Conservation (phyloP, 2,329 filamentous ascomycete species). For the Botrytis fabae region DNA sequence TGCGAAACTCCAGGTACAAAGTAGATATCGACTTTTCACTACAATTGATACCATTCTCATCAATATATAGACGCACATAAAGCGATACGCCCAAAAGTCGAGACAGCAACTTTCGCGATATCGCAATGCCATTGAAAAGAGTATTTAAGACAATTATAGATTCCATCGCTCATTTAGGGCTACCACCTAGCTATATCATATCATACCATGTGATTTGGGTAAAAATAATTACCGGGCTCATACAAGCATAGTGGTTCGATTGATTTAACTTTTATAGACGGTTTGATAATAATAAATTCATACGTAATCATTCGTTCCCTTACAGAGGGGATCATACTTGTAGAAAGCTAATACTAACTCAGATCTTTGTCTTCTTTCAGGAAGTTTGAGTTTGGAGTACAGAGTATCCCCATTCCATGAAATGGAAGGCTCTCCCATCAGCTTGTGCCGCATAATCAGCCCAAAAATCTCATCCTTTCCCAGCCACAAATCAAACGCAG, state of each 20-base stretch:
- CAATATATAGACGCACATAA: no score
- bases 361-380: not conserved
- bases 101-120: not conserved
- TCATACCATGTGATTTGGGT: not conserved
- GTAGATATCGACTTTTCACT: not conserved
- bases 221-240: rapidly evolving
- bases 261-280: not conserved
- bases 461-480: not conserved
- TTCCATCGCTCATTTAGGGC: not conserved
- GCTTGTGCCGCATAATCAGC: not conserved
- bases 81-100: not conserved
- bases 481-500: not conserved
- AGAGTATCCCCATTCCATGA: not conserved
- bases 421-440: not conserved
- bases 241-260: not conserved
- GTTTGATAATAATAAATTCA: not conserved
- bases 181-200: not conserved
- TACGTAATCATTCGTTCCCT: not conserved
- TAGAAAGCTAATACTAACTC: not conserved
- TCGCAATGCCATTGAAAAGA: not conserved
- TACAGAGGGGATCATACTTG: not conserved
- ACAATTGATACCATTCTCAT: not conserved
- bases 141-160: not conserved
- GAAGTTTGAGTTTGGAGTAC: not conserved
- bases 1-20: not conserved